These are phyloP conservation scores for Exophiala alcalophila DNA, from an alignment of 2,329 filamentous ascomycete genomes.

Conservation along the genomic window DNA sequence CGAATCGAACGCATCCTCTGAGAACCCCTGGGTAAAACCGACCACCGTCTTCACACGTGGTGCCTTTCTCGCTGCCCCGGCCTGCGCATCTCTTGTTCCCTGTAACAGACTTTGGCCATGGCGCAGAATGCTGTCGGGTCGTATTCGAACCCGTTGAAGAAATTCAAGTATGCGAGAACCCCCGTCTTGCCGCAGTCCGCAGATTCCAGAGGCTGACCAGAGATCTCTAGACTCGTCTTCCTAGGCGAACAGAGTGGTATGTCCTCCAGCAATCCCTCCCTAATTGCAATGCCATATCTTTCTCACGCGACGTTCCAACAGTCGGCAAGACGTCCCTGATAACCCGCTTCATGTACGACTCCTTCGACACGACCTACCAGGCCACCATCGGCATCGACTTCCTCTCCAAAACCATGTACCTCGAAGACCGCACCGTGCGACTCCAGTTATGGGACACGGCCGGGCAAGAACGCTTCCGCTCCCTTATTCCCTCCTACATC, in stretches of 20 bases:
- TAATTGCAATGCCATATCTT: conserved; percentile 12
- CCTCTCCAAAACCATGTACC: conserved; percentile 99
- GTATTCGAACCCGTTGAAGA: conserved; percentile 99
- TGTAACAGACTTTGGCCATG: conserved; percentile 57
- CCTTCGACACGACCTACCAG: conserved; percentile 99
- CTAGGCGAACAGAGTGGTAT: conserved; percentile 98
- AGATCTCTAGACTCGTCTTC: conserved; percentile 74
- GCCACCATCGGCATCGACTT: conserved; percentile 99
- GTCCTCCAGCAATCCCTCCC: conserved; percentile 23
- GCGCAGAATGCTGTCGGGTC: conserved; percentile 73
- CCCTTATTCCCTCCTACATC: conserved; percentile 96
- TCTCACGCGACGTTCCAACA: conserved; percentile 40
- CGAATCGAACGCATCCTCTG: no score
- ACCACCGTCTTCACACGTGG: background rate
- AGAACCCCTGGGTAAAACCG: conserved; percentile 1
- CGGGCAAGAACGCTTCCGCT: conserved; percentile 95
- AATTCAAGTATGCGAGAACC: conserved; percentile 91
- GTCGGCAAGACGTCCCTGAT: conserved; percentile 98
- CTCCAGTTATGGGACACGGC: conserved; percentile 98
- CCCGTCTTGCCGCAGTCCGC: background rate
- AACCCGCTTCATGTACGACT: conserved; percentile 99
- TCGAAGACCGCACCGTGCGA: conserved; percentile 95
- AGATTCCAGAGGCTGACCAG: conserved; percentile 31
- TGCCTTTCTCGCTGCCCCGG: background rate
- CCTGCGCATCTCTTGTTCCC: conserved; percentile 3